A percentile compares a stretch with the other conserved stretches of the same genome.
Evolutionary conservation across 163 green algal species (phyloP).

Genomic region (Volvox carteri): DNA sequence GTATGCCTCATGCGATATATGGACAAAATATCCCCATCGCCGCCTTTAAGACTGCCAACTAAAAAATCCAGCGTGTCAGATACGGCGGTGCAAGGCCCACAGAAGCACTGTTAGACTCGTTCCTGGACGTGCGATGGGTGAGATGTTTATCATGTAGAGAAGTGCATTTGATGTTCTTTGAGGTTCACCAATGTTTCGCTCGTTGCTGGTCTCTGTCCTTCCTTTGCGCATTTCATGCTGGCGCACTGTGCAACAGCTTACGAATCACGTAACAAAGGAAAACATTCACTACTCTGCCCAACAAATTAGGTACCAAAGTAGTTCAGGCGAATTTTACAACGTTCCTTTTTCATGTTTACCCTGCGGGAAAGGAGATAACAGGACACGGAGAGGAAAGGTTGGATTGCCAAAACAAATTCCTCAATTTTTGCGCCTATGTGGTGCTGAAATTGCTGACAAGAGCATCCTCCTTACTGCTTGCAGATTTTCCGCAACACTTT

Average conservation of each 20-base stretch:
- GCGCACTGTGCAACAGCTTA: neutral
- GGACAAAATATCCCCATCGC: neutral
- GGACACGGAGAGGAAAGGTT: conserved; percentile 36
- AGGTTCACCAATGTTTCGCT: no score
- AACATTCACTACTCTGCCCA: neutral
- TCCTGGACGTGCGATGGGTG: no score
- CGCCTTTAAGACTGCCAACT: conserved; percentile 2
- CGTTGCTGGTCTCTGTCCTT: no score
- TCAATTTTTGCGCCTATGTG: neutral
- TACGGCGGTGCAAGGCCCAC: neutral
- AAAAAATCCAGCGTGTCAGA: conserved; percentile 24
- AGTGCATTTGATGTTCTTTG: no score
- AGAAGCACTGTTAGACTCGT: neutral
- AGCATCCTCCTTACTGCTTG: neutral
- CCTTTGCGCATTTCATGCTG: neutral
- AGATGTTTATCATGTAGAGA: no score
- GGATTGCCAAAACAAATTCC: neutral
- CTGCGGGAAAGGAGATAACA: conserved; percentile 34
- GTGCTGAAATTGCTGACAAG: neutral
- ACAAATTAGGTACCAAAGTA: no score
- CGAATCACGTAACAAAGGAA: neutral
- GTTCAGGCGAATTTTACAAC: neutral
- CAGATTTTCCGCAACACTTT: conserved; percentile 39
- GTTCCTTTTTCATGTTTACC: neutral
- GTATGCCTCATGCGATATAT: no score